These are phyloP conservation scores for Daedalea quercina DNA, from an alignment of 768 basidiomycete genomes.

Conservation along the genomic window DNA sequence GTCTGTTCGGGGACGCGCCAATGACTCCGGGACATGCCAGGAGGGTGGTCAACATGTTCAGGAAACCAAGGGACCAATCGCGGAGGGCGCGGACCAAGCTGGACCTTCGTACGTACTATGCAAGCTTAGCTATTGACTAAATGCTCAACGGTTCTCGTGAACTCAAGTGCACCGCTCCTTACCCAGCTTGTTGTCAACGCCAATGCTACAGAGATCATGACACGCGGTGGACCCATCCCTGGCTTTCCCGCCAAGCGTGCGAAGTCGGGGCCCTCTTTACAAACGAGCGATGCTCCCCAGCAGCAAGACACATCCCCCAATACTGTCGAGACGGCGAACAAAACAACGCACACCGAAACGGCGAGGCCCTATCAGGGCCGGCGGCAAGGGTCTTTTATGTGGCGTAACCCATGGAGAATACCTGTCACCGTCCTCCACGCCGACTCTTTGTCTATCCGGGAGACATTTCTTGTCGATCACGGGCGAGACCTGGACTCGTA, in stretches of 20 bases:
- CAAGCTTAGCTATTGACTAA: neutral
- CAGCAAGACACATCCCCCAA: neutral
- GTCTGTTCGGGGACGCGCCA: slow-evolving; percentile 6
- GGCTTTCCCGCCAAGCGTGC: neutral
- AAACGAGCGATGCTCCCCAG: neutral
- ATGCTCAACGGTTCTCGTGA: neutral
- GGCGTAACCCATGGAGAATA: neutral
- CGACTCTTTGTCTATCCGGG: slow-evolving; percentile 1
- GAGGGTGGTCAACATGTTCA: neutral
- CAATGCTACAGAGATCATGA: neutral
- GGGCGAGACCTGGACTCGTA: neutral
- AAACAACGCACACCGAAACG: neutral
- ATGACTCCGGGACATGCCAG: neutral
- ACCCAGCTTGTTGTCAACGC: neutral
- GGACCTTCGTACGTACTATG: neutral
- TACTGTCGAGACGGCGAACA: neutral
- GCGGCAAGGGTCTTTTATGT: neutral
- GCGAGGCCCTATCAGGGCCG: neutral
- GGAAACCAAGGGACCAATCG: neutral
- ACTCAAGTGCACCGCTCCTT: neutral
- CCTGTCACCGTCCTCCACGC: slow-evolving; percentile 3
- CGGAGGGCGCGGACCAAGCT: neutral
- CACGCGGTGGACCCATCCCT: neutral
- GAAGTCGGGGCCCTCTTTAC: neutral
- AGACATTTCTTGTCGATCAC: neutral